phyloP scores from a whole-genome alignment of 1,284 basidiomycete genomes.

The Pseudozyma flocculosa region DNA sequence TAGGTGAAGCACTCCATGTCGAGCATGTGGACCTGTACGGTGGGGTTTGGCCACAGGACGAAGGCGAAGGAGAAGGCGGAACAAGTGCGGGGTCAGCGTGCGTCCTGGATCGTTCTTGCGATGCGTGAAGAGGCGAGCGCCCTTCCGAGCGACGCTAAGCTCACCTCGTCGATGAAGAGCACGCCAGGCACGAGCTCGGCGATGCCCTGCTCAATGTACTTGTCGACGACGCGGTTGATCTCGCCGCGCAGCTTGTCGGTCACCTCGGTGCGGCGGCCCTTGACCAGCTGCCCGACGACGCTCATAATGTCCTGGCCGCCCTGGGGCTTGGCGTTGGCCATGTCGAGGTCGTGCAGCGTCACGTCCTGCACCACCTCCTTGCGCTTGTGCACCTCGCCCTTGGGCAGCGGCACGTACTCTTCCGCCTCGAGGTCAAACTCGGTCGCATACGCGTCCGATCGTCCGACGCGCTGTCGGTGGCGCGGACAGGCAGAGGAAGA shows the following conservation, averaged over 20 bases:
- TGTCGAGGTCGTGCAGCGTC: slow-evolving; percentile 91
- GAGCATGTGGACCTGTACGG: slow-evolving; percentile 97
- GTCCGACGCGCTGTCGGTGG: slow-evolving; percentile 74
- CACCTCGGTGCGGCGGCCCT: slow-evolving; percentile 89
- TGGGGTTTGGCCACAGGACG: too few relatives aligned
- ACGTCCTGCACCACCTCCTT: slow-evolving; percentile 98
- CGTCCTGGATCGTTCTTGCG: too few relatives aligned
- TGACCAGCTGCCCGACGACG: slow-evolving; percentile 95
- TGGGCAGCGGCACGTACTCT: slow-evolving; percentile 95
- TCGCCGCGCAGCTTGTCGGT: slow-evolving; percentile 93
- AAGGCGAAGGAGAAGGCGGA: too few relatives aligned
- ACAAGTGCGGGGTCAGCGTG: too few relatives aligned
- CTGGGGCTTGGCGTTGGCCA: slow-evolving; percentile 92
- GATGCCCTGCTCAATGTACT: slow-evolving; percentile 96
- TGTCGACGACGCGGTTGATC: slow-evolving; percentile 97
- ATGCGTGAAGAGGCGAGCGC: too few relatives aligned
- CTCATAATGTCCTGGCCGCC: slow-evolving; percentile 97
- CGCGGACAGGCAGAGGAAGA: background rate
- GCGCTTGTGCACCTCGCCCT: slow-evolving; percentile 95
- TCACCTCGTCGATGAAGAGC: slow-evolving; percentile 95
- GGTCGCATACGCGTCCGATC: slow-evolving; percentile 97
- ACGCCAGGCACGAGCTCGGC: slow-evolving; percentile 97
- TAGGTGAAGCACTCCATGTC: slow-evolving; percentile 99
- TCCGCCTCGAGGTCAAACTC: slow-evolving; percentile 97
- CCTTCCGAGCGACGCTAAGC: slow-evolving; percentile 28